phyloP scores from a whole-genome alignment of 176 grass and related monocot genomes.

The Alopecurus myosuroides region DNA sequence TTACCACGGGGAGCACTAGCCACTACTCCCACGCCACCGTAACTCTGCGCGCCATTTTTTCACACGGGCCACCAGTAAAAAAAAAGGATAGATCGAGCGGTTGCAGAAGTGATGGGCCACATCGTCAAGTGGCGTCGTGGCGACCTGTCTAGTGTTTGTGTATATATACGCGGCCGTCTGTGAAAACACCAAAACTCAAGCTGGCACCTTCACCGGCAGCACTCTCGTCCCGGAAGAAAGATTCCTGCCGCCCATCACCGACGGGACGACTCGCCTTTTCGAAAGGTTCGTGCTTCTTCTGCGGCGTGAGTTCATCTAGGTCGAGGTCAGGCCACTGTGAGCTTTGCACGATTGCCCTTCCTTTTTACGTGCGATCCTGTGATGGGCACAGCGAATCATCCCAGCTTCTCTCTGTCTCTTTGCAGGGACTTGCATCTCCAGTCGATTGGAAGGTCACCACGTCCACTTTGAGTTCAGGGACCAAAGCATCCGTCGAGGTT shows the following conservation, averaged over 20 bases:
- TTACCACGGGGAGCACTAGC: constrained; percentile 8
- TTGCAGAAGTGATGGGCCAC: background rate
- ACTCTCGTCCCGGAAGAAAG: background rate
- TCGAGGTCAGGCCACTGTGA: background rate
- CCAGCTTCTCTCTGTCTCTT: background rate
- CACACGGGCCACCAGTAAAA: background rate
- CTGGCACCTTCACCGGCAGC: constrained; percentile 21
- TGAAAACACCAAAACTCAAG: background rate
- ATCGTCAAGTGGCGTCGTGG: background rate
- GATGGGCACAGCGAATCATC: constrained; percentile 12
- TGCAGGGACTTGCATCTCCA: constrained; percentile 13
- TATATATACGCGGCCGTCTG: background rate
- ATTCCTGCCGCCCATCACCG: background rate
- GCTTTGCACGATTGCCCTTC: constrained; percentile 13
- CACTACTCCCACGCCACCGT: background rate
- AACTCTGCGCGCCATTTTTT: background rate
- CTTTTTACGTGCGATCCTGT: constrained; percentile 29
- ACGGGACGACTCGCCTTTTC: background rate
- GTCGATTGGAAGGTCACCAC: background rate
- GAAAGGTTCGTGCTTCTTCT: background rate
- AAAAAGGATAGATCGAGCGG: background rate
- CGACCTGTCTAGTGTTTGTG: background rate
- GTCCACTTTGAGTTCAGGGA: background rate
- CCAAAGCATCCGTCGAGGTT: background rate
- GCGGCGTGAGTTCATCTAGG: background rate